phyloP scores from a whole-genome alignment of 306 rosid genomes.

The Psophocarpus tetragonolobus region DNA sequence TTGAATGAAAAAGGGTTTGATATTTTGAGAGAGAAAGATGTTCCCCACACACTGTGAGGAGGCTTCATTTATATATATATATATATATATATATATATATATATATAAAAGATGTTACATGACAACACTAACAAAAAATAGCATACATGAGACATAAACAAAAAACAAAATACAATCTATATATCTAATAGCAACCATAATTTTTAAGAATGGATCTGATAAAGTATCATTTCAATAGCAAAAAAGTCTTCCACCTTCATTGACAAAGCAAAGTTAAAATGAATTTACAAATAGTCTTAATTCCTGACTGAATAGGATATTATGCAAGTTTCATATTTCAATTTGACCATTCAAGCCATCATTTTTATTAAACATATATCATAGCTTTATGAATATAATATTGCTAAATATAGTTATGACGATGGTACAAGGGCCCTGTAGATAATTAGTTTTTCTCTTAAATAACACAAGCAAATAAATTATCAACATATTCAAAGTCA shows the following conservation, averaged over 20 bases:
- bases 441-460: not conserved
- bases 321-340: not conserved
- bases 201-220: constrained; percentile 21
- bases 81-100: too few species aligned
- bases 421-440: constrained; percentile 10
- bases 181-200: too few species aligned
- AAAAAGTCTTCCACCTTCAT: not conserved
- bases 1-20: too few species aligned
- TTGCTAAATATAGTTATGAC: not conserved
- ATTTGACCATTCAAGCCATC: not conserved
- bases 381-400: not conserved
- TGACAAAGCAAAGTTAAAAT: constrained; percentile 18
- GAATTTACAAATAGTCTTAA: not conserved
- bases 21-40: too few species aligned
- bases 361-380: not conserved
- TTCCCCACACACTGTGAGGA: too few species aligned
- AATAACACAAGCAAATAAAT: constrained; percentile 12
- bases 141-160: too few species aligned
- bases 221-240: not conserved
- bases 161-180: too few species aligned
- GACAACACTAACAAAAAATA: too few species aligned
- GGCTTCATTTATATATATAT: too few species aligned
- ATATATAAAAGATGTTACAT: too few species aligned
- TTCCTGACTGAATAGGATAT: not conserved
- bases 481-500: not conserved